Evolutionary conservation across 179 eudicot species (phyloP).

Genomic region (Silene vulgaris): DNA sequence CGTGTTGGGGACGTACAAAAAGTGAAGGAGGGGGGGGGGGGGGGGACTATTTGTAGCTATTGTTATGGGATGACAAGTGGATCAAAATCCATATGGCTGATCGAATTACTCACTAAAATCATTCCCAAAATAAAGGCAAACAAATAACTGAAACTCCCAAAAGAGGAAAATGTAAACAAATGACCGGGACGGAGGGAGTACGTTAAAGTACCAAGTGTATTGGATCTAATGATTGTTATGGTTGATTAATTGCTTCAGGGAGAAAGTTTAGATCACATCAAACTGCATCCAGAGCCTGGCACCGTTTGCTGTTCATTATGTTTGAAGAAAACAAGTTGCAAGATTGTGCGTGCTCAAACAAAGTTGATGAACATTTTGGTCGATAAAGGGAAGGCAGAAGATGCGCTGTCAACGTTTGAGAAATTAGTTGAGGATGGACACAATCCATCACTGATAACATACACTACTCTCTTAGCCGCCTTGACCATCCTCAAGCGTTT

Average conservation of each 20-base stretch:
- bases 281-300: conserved; percentile 31
- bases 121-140: no score
- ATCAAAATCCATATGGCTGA: no score
- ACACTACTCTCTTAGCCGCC: conserved; percentile 64
- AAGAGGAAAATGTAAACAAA: no score
- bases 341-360: conserved; percentile 46
- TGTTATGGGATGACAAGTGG: no score
- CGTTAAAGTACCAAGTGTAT: no score
- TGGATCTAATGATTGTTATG: conserved; percentile 4
- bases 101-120: no score
- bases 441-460: conserved; percentile 57
- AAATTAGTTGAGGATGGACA: conserved; percentile 52
- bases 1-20: no score
- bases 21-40: no score
- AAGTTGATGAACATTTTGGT: conserved; percentile 56
- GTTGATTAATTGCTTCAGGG: conserved; percentile 30
- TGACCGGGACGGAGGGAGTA: no score
- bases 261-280: conserved; percentile 24
- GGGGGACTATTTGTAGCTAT: no score
- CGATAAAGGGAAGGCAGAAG: conserved; percentile 51
- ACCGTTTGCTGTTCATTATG: conserved; percentile 36
- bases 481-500: conserved; percentile 52
- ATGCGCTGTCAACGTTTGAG: conserved; percentile 43
- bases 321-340: conserved; percentile 41
- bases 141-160: no score